These are phyloP conservation scores for Fusarium nanum DNA, from an alignment of 2,329 filamentous ascomycete species.

Conservation along the genomic window DNA sequence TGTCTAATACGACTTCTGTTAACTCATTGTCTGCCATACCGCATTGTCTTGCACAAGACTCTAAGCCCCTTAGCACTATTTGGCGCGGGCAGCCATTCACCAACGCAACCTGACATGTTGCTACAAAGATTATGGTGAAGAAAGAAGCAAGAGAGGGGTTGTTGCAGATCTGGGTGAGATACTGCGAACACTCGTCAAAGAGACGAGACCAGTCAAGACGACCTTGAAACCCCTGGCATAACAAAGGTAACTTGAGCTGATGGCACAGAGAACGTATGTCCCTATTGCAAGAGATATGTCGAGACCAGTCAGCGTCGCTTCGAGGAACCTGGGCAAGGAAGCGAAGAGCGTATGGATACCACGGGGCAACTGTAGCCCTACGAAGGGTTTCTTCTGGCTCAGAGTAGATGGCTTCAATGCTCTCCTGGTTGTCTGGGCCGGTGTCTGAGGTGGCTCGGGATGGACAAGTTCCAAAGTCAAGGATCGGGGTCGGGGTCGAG, in stretches of 20 bases:
- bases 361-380: background rate
- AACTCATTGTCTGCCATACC: slow-evolving; percentile 19
- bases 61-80: slow-evolving; percentile 7
- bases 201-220: slow-evolving; percentile 8
- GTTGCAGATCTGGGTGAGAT: background rate
- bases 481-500: background rate
- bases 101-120: slow-evolving; percentile 24
- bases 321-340: slow-evolving; percentile 26
- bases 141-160: slow-evolving; percentile 18
- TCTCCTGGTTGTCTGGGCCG: background rate
- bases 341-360: slow-evolving; percentile 18
- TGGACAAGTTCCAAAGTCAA: background rate
- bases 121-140: slow-evolving; percentile 28
- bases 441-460: background rate
- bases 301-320: slow-evolving; percentile 21
- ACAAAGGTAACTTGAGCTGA: slow-evolving; percentile 10
- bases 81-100: slow-evolving; percentile 8
- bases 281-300: slow-evolving; percentile 11
- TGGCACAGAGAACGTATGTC: slow-evolving; percentile 11
- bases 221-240: background rate
- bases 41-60: slow-evolving; percentile 9
- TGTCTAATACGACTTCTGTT: slow-evolving; percentile 12
- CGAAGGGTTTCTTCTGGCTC: background rate
- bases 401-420: background rate
- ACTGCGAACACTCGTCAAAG: slow-evolving; percentile 19